phyloP scores from a whole-genome alignment of 2,329 filamentous ascomycete genomes.

The Pseudogymnoascus sp. region DNA sequence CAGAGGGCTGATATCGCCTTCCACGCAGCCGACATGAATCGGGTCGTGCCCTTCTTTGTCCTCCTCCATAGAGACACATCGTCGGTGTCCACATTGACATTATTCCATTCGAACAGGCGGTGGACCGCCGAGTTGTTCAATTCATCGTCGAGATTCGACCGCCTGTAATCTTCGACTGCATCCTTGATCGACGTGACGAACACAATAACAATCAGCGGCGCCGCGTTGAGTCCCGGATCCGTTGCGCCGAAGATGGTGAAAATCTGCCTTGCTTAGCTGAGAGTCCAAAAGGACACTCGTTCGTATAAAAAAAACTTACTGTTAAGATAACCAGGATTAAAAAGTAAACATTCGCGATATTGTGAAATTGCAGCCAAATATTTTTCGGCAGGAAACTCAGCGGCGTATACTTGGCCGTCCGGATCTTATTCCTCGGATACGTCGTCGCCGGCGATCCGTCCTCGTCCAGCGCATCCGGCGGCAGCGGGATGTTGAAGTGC shows the following conservation, averaged over 20 bases:
- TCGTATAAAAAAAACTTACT: conserved; percentile 48
- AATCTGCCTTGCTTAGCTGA: conserved; percentile 49
- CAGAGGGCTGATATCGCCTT: conserved; percentile 32
- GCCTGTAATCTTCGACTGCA: conserved; percentile 90
- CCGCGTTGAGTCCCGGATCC: conserved; percentile 82
- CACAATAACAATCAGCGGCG: conserved; percentile 89
- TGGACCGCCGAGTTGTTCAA: conserved; percentile 96
- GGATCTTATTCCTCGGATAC: conserved; percentile 89
- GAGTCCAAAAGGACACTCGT: conserved; percentile 16
- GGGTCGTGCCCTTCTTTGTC: conserved; percentile 75
- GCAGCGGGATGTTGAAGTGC: conserved; percentile 81
- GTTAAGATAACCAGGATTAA: conserved; percentile 89
- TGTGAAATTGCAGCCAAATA: conserved; percentile 95
- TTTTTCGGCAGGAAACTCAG: conserved; percentile 95
- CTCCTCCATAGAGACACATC: conserved; percentile 77
- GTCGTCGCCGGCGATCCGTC: conserved; percentile 62
- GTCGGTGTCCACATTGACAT: conserved; percentile 87
- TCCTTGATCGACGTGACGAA: conserved; percentile 86
- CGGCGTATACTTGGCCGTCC: conserved; percentile 94
- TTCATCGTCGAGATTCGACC: conserved; percentile 84
- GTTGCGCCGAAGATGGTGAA: conserved; percentile 92
- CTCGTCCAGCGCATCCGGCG: conserved; percentile 66
- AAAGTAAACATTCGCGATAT: conserved; percentile 97
- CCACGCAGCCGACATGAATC: conserved; percentile 12
- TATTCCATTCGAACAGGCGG: conserved; percentile 77